These are phyloP conservation scores for Penicilliopsis zonata DNA, from an alignment of 495 filamentous ascomycete genomes.

Conservation along the genomic window DNA sequence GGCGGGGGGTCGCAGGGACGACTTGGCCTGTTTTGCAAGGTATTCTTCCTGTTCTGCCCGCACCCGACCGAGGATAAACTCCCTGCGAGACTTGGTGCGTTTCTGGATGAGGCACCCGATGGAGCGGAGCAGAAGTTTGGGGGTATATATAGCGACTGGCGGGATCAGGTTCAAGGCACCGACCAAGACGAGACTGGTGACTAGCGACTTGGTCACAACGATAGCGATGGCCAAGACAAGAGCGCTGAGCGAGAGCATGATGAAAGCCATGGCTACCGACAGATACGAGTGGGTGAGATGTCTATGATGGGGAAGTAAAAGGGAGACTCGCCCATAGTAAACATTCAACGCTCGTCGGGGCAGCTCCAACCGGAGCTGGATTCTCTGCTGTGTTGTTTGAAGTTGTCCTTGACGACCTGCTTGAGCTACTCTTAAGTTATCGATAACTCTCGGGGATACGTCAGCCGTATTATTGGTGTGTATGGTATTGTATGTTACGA, in stretches of 20 bases:
- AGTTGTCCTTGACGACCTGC: too few species aligned
- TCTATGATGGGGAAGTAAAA: too few species aligned
- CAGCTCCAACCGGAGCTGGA: too few species aligned
- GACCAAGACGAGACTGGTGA: slow-evolving; percentile 21
- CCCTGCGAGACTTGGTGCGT: slow-evolving; percentile 51
- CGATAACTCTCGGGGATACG: too few species aligned
- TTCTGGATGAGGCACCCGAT: slow-evolving; percentile 56
- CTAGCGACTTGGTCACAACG: slow-evolving; percentile 18
- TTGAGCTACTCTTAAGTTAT: too few species aligned
- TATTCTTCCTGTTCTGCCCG: slow-evolving; percentile 47
- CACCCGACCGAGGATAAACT: slow-evolving; percentile 47
- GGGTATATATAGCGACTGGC: slow-evolving; percentile 18
- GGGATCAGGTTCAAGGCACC: slow-evolving; percentile 27
- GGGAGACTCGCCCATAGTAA: slow-evolving; percentile 1
- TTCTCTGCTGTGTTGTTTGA: too few species aligned
- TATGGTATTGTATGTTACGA: too few species aligned
- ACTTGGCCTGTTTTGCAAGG: slow-evolving; percentile 23
- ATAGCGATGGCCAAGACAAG: slow-evolving; percentile 8
- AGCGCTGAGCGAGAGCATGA: too few species aligned
- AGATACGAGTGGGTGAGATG: slow-evolving; percentile 1
- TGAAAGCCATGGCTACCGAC: too few species aligned
- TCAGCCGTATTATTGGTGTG: too few species aligned
- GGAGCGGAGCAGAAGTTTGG: slow-evolving; percentile 27
- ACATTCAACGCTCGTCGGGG: too few species aligned
- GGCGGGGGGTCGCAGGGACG: slow-evolving; percentile 12